Evolutionary conservation across 176 grass and related monocot species (phyloP).

Genomic region (Musa acuminata): DNA sequence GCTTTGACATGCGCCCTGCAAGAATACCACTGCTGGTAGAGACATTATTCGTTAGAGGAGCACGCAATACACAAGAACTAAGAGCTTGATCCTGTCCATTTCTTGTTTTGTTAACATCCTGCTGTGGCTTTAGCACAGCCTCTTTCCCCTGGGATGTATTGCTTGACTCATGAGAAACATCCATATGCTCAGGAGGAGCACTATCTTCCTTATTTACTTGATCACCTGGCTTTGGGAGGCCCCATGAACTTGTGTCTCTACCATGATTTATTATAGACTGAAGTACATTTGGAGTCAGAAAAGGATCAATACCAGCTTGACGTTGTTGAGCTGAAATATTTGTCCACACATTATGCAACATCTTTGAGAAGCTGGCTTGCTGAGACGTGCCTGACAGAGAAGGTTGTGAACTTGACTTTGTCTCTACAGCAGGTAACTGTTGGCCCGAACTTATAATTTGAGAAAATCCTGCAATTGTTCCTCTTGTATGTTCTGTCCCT

Average conservation of each 20-base stretch:
- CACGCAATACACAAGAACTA: constrained; percentile 35
- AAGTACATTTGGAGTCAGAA: constrained; percentile 17
- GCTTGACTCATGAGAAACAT: constrained; percentile 31
- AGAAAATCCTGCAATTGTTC: constrained; percentile 11
- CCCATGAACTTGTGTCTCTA: constrained; percentile 6
- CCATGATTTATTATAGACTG: constrained; percentile 24
- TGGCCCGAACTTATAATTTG: constrained; percentile 11
- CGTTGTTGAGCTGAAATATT: constrained; percentile 25
- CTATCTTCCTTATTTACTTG: constrained; percentile 6
- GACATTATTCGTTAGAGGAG: constrained; percentile 25
- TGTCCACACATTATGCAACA: constrained; percentile 26
- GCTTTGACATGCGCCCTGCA: constrained; percentile 40
- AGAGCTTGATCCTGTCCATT: constrained; percentile 30
- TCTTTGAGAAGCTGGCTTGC: constrained; percentile 24
- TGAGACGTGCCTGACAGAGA: constrained; percentile 11
- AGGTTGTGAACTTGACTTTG: constrained; percentile 17
- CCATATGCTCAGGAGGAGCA: constrained; percentile 24
- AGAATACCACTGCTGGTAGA: constrained; percentile 32
- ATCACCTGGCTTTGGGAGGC: constrained; percentile 10
- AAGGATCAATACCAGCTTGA: constrained; percentile 9
- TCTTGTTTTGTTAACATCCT: constrained; percentile 37
- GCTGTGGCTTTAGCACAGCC: constrained; percentile 41
- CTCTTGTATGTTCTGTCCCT: constrained; percentile 4
- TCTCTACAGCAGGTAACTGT: constrained; percentile 2
- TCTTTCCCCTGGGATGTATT: constrained; percentile 36